These are phyloP conservation scores for Pythium vanterpoolii DNA, from an alignment of 352 stramenopile genomes.

Conservation along the genomic window DNA sequence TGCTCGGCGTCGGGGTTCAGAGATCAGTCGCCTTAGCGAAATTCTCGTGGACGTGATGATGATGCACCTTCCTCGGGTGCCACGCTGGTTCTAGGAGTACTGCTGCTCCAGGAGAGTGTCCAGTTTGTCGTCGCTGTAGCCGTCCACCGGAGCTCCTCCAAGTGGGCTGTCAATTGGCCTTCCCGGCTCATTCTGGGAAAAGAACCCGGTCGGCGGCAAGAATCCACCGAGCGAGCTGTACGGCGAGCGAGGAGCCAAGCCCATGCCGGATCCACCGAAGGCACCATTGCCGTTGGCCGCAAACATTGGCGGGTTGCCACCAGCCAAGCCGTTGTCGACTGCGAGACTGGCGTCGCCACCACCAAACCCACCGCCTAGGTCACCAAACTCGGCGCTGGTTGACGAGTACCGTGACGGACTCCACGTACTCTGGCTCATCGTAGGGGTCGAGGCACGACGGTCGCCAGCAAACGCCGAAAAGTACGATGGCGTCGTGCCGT, in stretches of 20 bases:
- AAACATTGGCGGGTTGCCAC: slow-evolving; percentile 15
- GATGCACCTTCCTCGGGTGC: slow-evolving; percentile 11
- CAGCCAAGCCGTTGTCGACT: slow-evolving; percentile 29
- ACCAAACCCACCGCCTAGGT: slow-evolving; percentile 3
- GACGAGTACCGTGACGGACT: slow-evolving; percentile 24
- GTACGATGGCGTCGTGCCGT: slow-evolving; percentile 25
- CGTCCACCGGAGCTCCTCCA: slow-evolving; percentile 40
- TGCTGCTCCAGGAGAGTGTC: slow-evolving; percentile 28
- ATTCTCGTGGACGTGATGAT: neutral
- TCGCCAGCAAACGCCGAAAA: slow-evolving; percentile 26
- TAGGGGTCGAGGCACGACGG: slow-evolving; percentile 16
- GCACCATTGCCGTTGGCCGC: slow-evolving; percentile 25
- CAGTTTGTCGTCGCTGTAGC: slow-evolving; percentile 25
- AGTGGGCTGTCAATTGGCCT: slow-evolving; percentile 45
- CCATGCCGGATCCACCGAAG: slow-evolving; percentile 16
- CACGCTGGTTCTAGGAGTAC: slow-evolving; percentile 32
- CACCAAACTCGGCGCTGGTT: slow-evolving; percentile 41
- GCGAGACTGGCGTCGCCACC: slow-evolving; percentile 30
- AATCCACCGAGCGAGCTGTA: slow-evolving; percentile 67
- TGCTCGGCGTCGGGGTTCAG: neutral
- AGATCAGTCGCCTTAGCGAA: neutral
- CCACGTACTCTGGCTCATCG: slow-evolving; percentile 25
- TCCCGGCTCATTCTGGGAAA: slow-evolving; percentile 39
- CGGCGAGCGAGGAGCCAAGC: slow-evolving; percentile 18
- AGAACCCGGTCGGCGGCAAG: slow-evolving; percentile 49